Base-by-base conservation (phyloP, 2,329 filamentous ascomycete species). In the Metarhizium guizhouense region DNA sequence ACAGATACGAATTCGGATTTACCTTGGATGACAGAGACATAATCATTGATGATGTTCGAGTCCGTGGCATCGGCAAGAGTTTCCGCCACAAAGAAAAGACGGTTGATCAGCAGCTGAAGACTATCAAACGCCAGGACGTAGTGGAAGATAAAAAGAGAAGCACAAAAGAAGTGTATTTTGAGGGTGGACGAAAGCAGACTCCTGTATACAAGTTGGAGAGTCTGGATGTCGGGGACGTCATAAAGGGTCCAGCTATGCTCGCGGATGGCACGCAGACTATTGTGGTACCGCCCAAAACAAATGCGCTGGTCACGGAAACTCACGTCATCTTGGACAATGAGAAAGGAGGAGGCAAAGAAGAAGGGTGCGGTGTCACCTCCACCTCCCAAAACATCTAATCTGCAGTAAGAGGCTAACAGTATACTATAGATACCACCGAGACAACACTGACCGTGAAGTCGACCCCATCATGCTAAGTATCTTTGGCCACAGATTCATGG, bases 1-100 rank as follows among this genome's bases (percentile, higher is more conserved):
- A 96, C 66, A 85, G 90, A 53, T 91, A 94, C 66, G 92, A 96
- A 66, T 96, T 96, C 66, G 91, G 91, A 0, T 96, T 96, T 65
- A 95, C 88, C 0, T 76, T 96, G 2, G 79, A 82, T 29, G 88
- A 95, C 57, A 80, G 91, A 55, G 90, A 96, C 62, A 89, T 96
- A 54, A 91, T 96, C 49, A 80, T 96, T 7, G 92, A 96, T 59
- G 92, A 96, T 68, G 88, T 96, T 3, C 85, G 92, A 45, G 88
- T 92, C 5, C 81, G 93, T 56, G 90, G 90, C 14, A 95, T 96
- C 59, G 92, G 90, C 50, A 95, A 91, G 76, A 93, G 89, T 49
- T 93, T 92, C 68, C 80, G 88, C 54, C 86, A 87, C 49, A 75
- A 86, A 34, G 88, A 90, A 58, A 87, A 89, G 74, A 93, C 88